phyloP scores from a whole-genome alignment of 768 basidiomycete species.

The Lactarius sp. region DNA sequence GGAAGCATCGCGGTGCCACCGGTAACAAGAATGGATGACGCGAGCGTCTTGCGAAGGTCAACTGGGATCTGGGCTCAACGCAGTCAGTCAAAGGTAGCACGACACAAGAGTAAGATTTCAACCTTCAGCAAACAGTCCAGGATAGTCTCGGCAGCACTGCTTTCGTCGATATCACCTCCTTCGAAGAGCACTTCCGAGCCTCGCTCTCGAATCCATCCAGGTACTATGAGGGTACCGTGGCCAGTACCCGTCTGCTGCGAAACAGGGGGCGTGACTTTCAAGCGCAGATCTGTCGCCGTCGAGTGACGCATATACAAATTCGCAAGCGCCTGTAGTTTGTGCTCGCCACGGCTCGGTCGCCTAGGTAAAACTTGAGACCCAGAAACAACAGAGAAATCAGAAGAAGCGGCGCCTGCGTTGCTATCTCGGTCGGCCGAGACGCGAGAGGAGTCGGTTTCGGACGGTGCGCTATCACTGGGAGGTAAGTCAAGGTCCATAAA shows the following conservation, averaged over 20 bases:
- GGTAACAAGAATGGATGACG: constrained; percentile 76
- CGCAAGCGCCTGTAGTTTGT: constrained; percentile 58
- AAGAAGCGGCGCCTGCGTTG: constrained; percentile 42
- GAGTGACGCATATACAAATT: constrained; percentile 72
- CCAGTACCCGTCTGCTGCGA: constrained; percentile 69
- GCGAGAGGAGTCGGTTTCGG: constrained; percentile 64
- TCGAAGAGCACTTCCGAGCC: constrained; percentile 89
- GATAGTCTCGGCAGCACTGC: constrained; percentile 76
- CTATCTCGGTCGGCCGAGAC: constrained; percentile 44
- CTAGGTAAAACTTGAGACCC: constrained; percentile 35
- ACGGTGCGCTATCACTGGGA: constrained; percentile 53
- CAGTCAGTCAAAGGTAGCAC: constrained; percentile 14
- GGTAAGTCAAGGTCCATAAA: constrained; percentile 43
- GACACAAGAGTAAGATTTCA: constrained; percentile 13
- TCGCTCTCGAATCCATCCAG: constrained; percentile 93
- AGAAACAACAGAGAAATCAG: constrained; percentile 57
- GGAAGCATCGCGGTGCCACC: constrained; percentile 92
- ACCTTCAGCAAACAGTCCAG: constrained; percentile 80
- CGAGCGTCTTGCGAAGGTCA: constrained; percentile 81
- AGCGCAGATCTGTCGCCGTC: constrained; percentile 66
- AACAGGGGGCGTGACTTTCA: constrained; percentile 62
- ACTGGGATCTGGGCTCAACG: constrained; percentile 61
- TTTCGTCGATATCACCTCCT: constrained; percentile 83
- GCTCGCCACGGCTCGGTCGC: constrained; percentile 38
- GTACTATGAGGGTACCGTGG: constrained; percentile 73